phyloP scores from a whole-genome alignment of 2,329 filamentous ascomycete genomes.

The Aspergillus quadrilineatus region DNA sequence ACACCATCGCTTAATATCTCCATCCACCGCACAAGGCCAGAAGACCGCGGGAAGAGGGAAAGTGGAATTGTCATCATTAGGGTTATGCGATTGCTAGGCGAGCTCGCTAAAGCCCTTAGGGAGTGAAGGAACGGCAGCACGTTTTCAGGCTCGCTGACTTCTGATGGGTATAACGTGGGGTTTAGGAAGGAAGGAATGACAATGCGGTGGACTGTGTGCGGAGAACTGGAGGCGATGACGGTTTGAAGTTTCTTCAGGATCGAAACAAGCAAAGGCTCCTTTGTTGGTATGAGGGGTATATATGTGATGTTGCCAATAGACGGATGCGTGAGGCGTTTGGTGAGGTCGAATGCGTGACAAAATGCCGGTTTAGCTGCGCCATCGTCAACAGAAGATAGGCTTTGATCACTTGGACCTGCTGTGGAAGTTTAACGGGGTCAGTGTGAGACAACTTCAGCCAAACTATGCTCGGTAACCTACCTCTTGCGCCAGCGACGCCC shows the following conservation, averaged over 20 bases:
- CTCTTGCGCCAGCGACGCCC: slow-evolving; percentile 56
- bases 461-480: slow-evolving; percentile 48
- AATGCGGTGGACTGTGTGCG: slow-evolving; percentile 71
- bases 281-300: slow-evolving; percentile 45
- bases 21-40: slow-evolving; percentile 79
- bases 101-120: slow-evolving; percentile 71
- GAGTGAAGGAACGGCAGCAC: slow-evolving; percentile 79
- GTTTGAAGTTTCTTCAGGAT: slow-evolving; percentile 62
- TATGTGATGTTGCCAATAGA: slow-evolving; percentile 54
- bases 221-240: slow-evolving; percentile 57
- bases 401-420: slow-evolving; percentile 38
- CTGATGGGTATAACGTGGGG: slow-evolving; percentile 75
- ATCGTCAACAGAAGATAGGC: slow-evolving; percentile 38
- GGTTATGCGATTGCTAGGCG: slow-evolving; percentile 64
- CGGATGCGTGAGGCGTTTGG: slow-evolving; percentile 62
- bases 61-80: slow-evolving; percentile 75
- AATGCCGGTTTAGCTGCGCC: slow-evolving; percentile 48
- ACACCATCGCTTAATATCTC: slow-evolving; percentile 84
- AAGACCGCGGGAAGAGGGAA: slow-evolving; percentile 72
- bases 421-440: slow-evolving; percentile 29
- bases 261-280: slow-evolving; percentile 58
- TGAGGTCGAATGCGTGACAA: slow-evolving; percentile 72
- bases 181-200: slow-evolving; percentile 83
- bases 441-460: slow-evolving; percentile 5
- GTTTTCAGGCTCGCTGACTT: slow-evolving; percentile 67